Evolutionary conservation across 192 early-diverging fungal genomes (phyloP), one percentile per base, ranked within the genome.

Genomic region (Radiomyces spectabilis): DNA sequence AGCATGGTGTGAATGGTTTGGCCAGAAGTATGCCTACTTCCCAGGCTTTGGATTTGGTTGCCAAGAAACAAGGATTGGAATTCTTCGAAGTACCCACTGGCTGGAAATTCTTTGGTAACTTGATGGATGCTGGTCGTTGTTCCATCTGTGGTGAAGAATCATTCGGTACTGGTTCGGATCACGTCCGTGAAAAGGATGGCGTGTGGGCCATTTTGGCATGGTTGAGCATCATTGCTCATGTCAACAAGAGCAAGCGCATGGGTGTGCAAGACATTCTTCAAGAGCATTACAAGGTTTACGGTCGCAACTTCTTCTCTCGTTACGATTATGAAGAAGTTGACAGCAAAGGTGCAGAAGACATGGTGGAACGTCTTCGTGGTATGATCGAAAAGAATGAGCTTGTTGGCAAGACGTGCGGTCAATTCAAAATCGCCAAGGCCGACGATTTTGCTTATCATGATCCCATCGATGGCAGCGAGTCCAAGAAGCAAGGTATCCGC

Each of bases 141-240:
- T 93, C 91, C 1, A 92, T 98, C 54, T 98, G 96, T 62, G 96
- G 96, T 47, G 96, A 98, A 61, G 96, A 98, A 72, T 89, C 86
- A 4, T 98, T 98, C 70, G 96, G 96, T 46, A 98, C 96, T 12
- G 96, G 96, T 47, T 95, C 93, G 0, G 94, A 97, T 72, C 94
- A 97, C 52, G 95, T 98, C 48, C 92, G 96, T 47, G 96, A 98
- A 65, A 98, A 98, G 77, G 96, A 98, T 73, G 96, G 96, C 41
- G 69, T 98, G 47, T 98, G 96, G 96, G 96, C 96, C 21, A 71
- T 97, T 42, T 65, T 98, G 27, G 92, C 93, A 5, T 98, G 96
- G 96, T 81, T 97, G 42, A 91, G 91, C 63, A 96, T 98, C 63
- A 74, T 97, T 51, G 94, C 94, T 24, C 51, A 73, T 38, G 84